Base-by-base conservation (phyloP, 2,329 filamentous ascomycete species). In the Talaromyces sp. region DNA sequence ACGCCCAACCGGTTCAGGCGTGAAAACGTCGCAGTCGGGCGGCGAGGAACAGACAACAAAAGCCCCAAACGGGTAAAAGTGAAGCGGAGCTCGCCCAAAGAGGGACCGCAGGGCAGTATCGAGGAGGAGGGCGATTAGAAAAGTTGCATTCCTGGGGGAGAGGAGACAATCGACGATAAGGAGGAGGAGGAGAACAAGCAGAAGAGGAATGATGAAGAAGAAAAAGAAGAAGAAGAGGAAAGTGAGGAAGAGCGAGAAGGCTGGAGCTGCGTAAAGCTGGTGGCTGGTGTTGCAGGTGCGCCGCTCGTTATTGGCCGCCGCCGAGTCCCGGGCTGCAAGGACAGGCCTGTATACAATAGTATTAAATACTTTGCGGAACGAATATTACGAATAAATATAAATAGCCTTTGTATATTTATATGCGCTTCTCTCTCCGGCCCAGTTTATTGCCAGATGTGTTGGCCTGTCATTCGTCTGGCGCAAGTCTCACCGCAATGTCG, bases 241-340 rank as follows among this genome's bases (percentile, higher is more conserved):
- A 38, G 12, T 32, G 31, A 41, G 57, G 57, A 64, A 62, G 57
- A 61, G 48, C 48, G 51, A 62, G 64, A 66, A 69, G 65, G 59
- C 63, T 61, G 70, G 69, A 68, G 70, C 68, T 69, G 67, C 31
- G 51, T 61, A 57, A 61, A 61, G 54, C 54, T 61, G 59, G 59
- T 61, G 59, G 59, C 59, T 61, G 59, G 59, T 57, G 12, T 17
- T 24, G 26, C 54, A 27, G 54, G 41, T n/a, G 24, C 8, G 41
- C n/a, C 17, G n/a, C 43, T 24, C 41, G 19, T 19, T 21, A 24
- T n/a, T 29, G 26, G 35, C 21, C 17, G 54, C 26, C 21, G 35
- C 24, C n/a, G 27, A 14, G 31, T 24, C 31, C 21, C 35, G n/a
- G 21, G 11, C 43, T 46, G 43, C 43, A 46, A 46, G 43, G 35